Evolutionary conservation across 2,329 filamentous ascomycete genomes (phyloP).

Genomic region (Atkinsonella hypoxylon): DNA sequence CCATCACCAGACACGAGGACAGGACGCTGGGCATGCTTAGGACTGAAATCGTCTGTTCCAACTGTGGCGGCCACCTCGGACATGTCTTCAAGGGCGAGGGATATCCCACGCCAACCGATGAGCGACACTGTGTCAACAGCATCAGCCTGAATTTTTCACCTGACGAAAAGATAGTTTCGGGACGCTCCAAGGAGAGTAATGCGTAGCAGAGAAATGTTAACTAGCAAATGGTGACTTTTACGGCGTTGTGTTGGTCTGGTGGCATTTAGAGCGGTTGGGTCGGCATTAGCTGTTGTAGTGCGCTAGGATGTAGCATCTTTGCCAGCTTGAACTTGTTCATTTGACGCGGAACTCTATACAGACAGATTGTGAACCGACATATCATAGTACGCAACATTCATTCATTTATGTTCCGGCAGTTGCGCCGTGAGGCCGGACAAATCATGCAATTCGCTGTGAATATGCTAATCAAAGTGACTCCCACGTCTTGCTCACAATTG

Average conservation of each 20-base stretch:
- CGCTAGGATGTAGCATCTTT: not conserved
- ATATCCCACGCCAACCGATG: slow-evolving; percentile 75
- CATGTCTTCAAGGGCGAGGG: slow-evolving; percentile 92
- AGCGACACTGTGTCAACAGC: slow-evolving; percentile 95
- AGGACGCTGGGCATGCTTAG: slow-evolving; percentile 66
- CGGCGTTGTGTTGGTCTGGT: not conserved
- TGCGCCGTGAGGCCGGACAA: too few relatives aligned
- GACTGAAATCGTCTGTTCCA: slow-evolving; percentile 88
- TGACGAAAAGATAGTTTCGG: slow-evolving; percentile 41
- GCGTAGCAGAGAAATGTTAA: slow-evolving; percentile 12
- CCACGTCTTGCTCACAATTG: too few relatives aligned
- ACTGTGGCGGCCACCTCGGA: slow-evolving; percentile 89
- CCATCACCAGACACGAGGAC: slow-evolving; percentile 74
- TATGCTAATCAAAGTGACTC: too few relatives aligned
- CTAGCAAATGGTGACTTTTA: slow-evolving; percentile 2
- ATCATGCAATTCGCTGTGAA: too few relatives aligned
- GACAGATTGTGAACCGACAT: too few relatives aligned
- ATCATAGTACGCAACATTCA: too few relatives aligned
- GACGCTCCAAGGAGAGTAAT: slow-evolving; percentile 24
- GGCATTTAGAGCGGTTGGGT: not conserved
- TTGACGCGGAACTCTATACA: too few relatives aligned
- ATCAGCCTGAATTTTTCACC: slow-evolving; percentile 72
- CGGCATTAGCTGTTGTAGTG: not conserved
- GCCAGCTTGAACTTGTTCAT: too few relatives aligned
- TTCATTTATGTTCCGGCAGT: too few relatives aligned